Evolutionary conservation across 2,329 filamentous ascomycete species (phyloP), one percentile per base, ranked within the genome.

Genomic region (Phialemoniopsis sp.): DNA sequence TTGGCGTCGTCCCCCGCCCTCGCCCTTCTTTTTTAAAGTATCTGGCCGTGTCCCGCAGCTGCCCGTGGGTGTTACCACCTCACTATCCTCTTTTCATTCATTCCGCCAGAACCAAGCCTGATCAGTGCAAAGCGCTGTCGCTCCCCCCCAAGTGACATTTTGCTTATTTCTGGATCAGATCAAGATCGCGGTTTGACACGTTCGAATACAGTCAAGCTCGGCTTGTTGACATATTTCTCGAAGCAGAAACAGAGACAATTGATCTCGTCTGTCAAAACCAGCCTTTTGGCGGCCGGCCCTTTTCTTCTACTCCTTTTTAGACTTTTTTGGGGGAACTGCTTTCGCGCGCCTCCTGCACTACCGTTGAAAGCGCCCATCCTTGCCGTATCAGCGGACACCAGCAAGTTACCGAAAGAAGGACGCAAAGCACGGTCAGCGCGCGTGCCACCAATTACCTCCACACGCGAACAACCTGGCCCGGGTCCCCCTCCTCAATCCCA

Each of bases 81-180:
- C 63, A 59, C 65, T 68, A 68, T 68, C 58, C 66, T 69, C 64
- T 67, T 70, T 70, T 68, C 63, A 67, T 60, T 51, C 66, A 67
- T 64, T 66, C 62, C 62, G 65, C 63, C 61, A 66, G 57, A 60
- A 66, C 60, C 63, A 68, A 55, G 48, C 66, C 65, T 64, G 58
- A 67, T 68, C 63, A 61, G 66, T 66, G 62, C 49, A 57, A 48
- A 46, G 34, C 39, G 51, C 52, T 54, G 21, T 26, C 21, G 10
- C 21, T 26, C 21, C 21, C 21, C 21, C 50, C 56, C 58, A 53
- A 55, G 55, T 60, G 62, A 57, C 56, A 50, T 52, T 58, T 56
- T 61, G 54, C 55, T 59, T 59, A 55, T 59, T 61, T 56, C 55
- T 59, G 47, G 58, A 63, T 62, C 51, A 59, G 52, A 44, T 48